Conservation (phyloP, 768 basidiomycete species). For the Xerocomellus amylosporus region DNA sequence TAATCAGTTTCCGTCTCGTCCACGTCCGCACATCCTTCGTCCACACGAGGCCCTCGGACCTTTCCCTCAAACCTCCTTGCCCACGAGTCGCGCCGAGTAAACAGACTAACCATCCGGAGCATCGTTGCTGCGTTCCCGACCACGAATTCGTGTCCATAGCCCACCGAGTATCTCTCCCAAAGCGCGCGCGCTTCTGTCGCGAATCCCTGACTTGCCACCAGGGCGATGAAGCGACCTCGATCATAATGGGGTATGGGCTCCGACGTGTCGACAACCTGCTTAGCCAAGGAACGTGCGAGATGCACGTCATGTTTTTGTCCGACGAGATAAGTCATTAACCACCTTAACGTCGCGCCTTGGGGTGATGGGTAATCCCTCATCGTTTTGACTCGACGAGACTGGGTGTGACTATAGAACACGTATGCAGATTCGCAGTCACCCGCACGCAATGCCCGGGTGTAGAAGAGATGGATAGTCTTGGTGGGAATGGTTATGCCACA, state of each 20-base stretch:
- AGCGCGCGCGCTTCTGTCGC: slow-evolving; percentile 47
- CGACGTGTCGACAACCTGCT: slow-evolving; percentile 43
- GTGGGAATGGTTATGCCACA: slow-evolving; percentile 39
- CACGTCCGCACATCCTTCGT: neutral
- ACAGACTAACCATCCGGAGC: slow-evolving; percentile 45
- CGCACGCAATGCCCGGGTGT: slow-evolving; percentile 36
- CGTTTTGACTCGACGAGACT: slow-evolving; percentile 29
- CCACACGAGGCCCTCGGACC: neutral
- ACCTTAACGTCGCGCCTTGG: slow-evolving; percentile 41
- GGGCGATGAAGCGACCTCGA: slow-evolving; percentile 50
- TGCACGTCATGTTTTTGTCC: slow-evolving; percentile 39
- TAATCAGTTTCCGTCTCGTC: slow-evolving; percentile 11
- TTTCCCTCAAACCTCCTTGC: slow-evolving; percentile 12
- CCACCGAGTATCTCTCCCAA: slow-evolving; percentile 55
- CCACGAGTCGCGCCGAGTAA: slow-evolving; percentile 27
- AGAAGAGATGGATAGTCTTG: slow-evolving; percentile 46
- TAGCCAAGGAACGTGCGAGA: slow-evolving; percentile 48
- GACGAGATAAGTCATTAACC: slow-evolving; percentile 51
- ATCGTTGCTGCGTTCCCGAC: slow-evolving; percentile 42
- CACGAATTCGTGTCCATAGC: slow-evolving; percentile 40
- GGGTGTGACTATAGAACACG: slow-evolving; percentile 47
- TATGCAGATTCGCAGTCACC: slow-evolving; percentile 37
- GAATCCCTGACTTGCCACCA: slow-evolving; percentile 47
- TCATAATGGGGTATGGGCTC: slow-evolving; percentile 41
- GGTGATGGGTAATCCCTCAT: slow-evolving; percentile 51